Base-by-base conservation (phyloP, 2,329 filamentous ascomycete genomes). In the Arthrocladium fulminans region DNA sequence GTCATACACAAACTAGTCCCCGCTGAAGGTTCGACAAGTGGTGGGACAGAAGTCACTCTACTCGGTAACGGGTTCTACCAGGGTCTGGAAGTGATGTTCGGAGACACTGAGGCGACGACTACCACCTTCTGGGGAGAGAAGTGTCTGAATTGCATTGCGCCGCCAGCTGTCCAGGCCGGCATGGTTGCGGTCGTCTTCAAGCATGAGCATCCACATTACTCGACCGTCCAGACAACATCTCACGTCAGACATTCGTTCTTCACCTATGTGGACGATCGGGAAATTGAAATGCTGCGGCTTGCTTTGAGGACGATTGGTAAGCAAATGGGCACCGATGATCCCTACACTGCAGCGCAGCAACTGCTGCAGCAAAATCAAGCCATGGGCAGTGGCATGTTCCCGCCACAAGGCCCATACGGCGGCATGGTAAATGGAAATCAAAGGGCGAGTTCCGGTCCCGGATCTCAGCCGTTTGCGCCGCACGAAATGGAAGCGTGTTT, bases 11-110 rank as follows among this genome's bases (percentile, higher is more conserved):
- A 89, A 63, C 75, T 95, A 52, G 86, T 92, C 29, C 88, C 89
- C 0, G 77, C 76, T 24, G 86, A 94, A 64, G 88, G 88, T 0
- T 86, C 88, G 5, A 86, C 82, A 50, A 80, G 79, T 29, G 88
- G 88, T 51, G 88, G 88, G 35, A 88, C 87, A 45, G 88, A 96
- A 63, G 87, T 95, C 2, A 90, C 86, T 0, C 78, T 92, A 48
- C 72, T 94, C 7, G 88, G 89, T 15, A 85, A 81, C 54, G 80
- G 83, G 12, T 94, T 95, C 63, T 83, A 81, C 54, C 83, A 84
- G 65, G 80, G 80, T 1, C 75, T 94, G 53, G 85, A 89, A 53
- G 86, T 95, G 47, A 84, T 88, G 66, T 96, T 96, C 63, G 89
- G 89, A 17, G 79, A 83, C 52, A 73, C 71, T 13, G 69, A 76